A percentile compares a stretch with the other conserved stretches of the same genome.
Evolutionary conservation across 495 filamentous ascomycete species (phyloP).

Genomic region (Hypomontagnella submonticulosa): DNA sequence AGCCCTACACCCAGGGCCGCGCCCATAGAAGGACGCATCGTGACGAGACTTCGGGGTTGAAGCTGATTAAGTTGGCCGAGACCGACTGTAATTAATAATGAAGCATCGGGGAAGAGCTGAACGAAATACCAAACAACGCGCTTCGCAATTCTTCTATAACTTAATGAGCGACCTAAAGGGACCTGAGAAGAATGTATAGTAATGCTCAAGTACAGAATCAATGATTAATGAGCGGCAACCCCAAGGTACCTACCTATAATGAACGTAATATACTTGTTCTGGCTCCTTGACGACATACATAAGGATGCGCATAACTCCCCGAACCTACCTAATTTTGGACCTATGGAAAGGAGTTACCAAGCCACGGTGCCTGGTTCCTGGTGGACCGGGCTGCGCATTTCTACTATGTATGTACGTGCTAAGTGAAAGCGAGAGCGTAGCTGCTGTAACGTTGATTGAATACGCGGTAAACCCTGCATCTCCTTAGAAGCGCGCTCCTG

Average conservation of each 20-base stretch:
- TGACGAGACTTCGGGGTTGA: constrained; percentile 19
- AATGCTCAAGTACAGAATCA: constrained; percentile 5
- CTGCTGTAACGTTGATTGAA: constrained; percentile 20
- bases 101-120: constrained; percentile 13
- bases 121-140: constrained; percentile 3
- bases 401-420: not conserved
- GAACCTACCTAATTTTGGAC: constrained; percentile 39
- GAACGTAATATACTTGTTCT: constrained; percentile 7
- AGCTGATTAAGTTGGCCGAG: constrained; percentile 25
- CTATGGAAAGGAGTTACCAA: constrained; percentile 34
- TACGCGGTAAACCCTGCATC: constrained; percentile 35
- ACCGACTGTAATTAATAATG: constrained; percentile 14
- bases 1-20: constrained; percentile 21
- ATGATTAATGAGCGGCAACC: constrained; percentile 20
- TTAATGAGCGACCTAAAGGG: constrained; percentile 13
- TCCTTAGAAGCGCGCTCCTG: constrained; percentile 22
- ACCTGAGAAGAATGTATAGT: constrained; percentile 8
- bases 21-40: constrained; percentile 31
- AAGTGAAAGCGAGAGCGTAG: constrained; percentile 8
- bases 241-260: not conserved
- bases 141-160: constrained; percentile 4
- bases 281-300: constrained; percentile 34
- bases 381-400: constrained; percentile 19
- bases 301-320: constrained; percentile 1
- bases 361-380: constrained; percentile 36